Evolutionary conservation across 495 filamentous ascomycete genomes (phyloP), one percentile per base, ranked within the genome.

Genomic region (Penicillium flavigenum): DNA sequence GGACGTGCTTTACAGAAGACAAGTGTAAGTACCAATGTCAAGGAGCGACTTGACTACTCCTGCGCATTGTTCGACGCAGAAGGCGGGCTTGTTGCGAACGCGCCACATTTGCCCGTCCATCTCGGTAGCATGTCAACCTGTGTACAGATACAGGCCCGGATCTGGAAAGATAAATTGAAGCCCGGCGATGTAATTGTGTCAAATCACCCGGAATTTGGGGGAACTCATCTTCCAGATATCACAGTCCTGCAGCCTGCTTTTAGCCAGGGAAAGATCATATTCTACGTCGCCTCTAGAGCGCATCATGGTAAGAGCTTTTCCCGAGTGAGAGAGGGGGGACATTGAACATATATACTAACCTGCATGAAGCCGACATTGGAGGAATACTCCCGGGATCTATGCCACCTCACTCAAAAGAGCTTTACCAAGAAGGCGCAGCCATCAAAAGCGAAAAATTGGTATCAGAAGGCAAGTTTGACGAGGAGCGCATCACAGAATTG

Each of bases 371-470:
- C 2, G 94, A 98, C 67, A 96, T 98, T 60, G 94, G 94, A 26
- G 93, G 93, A 27, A 96, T 96, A 58, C 83, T 94, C 2, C 91
- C 92, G 2, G 92, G 92, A 8, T 93, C 89, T 41, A 98, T 98
- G 94, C 93, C 93, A 4, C 94, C 94, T 3, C 85, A 96, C 63
- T 96, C 91, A 10, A 83, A 87, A 24, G 92, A 97, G 66, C 81
- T 98, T 0, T 97, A 79, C 68, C 90, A 98, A 72, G 93, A 98
- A 76, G 93, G 93, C 2, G 91, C 92, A 0, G 82, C 89, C 10
- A 95, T 97, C 65, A 90, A 91, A 66, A 88, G 87, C n/a, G 92
- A 96, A 68, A 96, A 93, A 72, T 79, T 98, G 3, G 92, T 98
- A 41, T 89, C 84, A n/a, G 85, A 90, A 63, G 93, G 93, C 39